Conservation (phyloP, 805 yeast species). For the Kodamaea sagamina region DNA sequence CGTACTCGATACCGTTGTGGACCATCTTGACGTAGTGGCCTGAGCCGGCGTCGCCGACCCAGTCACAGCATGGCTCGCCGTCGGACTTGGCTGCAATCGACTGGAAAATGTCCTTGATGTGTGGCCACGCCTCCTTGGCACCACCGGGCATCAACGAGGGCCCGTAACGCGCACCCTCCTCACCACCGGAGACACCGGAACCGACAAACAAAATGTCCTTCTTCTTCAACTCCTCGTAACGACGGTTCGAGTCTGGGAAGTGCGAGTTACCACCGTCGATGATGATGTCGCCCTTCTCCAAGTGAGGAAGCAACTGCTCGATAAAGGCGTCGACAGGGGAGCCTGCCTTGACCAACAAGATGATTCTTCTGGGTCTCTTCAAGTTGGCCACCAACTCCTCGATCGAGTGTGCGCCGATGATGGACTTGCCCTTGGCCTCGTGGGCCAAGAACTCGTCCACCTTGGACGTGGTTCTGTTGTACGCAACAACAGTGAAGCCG, state of each 20-base stretch:
- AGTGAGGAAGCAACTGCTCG: conserved; percentile 80
- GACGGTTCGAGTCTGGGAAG: conserved; percentile 98
- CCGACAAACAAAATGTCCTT: conserved; percentile 94
- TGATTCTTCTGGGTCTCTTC: conserved; percentile 96
- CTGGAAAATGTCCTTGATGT: conserved; percentile 95
- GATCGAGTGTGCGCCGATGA: conserved; percentile 92
- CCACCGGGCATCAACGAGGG: conserved; percentile 99
- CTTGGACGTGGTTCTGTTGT: conserved; percentile 95
- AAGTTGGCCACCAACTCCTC: conserved; percentile 84
- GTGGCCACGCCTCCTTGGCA: conserved; percentile 97
- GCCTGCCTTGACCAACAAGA: conserved; percentile 95
- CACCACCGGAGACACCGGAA: conserved; percentile 99
- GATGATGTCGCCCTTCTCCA: conserved; percentile 96
- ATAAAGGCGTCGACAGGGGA: conserved; percentile 90
- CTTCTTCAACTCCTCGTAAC: conserved; percentile 82
- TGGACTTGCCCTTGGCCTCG: conserved; percentile 97
- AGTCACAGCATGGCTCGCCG: conserved; percentile 99
- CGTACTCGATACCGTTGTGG: conserved; percentile 99
- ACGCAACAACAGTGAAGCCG: conserved; percentile 97
- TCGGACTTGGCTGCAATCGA: conserved; percentile 93
- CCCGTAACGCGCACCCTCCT: conserved; percentile 99
- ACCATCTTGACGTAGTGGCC: conserved; percentile 99
- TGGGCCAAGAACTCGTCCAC: conserved; percentile 91
- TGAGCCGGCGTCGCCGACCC: conserved; percentile 99
- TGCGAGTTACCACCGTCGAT: conserved; percentile 99